Evolutionary conservation across 805 yeast genomes (phyloP).

Genomic region (Barnettozyma populi): DNA sequence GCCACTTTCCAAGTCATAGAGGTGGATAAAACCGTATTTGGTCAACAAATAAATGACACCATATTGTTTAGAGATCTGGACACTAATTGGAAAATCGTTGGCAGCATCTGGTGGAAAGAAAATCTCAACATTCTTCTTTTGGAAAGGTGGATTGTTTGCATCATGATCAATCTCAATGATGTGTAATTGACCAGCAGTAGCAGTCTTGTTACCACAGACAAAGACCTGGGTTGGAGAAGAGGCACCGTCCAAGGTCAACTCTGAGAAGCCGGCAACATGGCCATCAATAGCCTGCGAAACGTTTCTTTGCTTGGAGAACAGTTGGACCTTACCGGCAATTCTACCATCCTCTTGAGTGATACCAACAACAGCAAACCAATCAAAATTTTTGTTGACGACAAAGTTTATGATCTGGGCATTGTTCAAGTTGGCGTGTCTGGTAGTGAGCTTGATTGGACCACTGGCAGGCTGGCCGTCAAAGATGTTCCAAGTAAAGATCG

Average conservation of each 20-base stretch:
- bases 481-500: conserved; percentile 76
- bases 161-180: conserved; percentile 95
- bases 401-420: conserved; percentile 88
- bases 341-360: conserved; percentile 91
- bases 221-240: conserved; percentile 70
- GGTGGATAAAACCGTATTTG: conserved; percentile 92
- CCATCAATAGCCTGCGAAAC: conserved; percentile 97
- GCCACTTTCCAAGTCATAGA: conserved; percentile 92
- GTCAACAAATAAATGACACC: conserved; percentile 89
- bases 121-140: conserved; percentile 85
- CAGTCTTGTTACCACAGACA: conserved; percentile 86
- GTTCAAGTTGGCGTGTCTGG: conserved; percentile 73
- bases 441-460: conserved; percentile 78
- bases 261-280: conserved; percentile 89
- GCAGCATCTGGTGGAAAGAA: conserved; percentile 96
- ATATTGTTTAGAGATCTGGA: conserved; percentile 77
- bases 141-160: conserved; percentile 76
- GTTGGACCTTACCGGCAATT: conserved; percentile 94
- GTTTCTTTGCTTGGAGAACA: conserved; percentile 80
- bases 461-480: conserved; percentile 70
- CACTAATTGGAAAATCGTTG: conserved; percentile 92
- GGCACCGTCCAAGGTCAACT: conserved; percentile 68
- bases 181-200: conserved; percentile 74
- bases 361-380: conserved; percentile 95
- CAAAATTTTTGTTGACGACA: conserved; percentile 69